Evolutionary conservation across 1,139 yeast species (phyloP), one percentile per base, ranked within the genome.

Genomic region (Yamadazyma atmosphaerica): DNA sequence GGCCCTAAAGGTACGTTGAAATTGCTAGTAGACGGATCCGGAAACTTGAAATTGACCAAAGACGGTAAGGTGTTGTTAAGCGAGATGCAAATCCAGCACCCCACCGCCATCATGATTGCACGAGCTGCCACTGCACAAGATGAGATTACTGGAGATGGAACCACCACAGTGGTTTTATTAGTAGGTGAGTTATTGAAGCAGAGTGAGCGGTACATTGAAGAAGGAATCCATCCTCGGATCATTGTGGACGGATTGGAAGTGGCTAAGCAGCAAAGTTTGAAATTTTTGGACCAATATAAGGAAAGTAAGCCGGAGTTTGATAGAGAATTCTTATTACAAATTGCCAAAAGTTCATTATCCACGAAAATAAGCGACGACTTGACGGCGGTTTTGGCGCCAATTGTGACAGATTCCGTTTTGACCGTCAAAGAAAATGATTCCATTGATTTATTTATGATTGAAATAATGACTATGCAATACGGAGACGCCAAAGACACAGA

Each of bases 81-180:
- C 21, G 98, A 92, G 60, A 92, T 92, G 99, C 99, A 94, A 66
- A 94, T 92, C 61, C 98, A 92, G 63, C 92, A 92, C 50, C 99
- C 99, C n/a, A 94, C 99, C 2, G 99, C 99, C 0, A 95, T 92
- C 26, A 86, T 94, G 95, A 92, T 92, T 70, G 95, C 98, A 3
- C 77, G 98, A 48, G 98, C 98, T 9, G 99, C 99, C 38, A 83
- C 96, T 35, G 97, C 98, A 0, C 99, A 92, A 65, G 99, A 92
- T 63, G 98, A 92, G 61, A 89, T 94, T 59, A 87, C 98, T 11
- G 99, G 99, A 37, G 99, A 92, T 61, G 99, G 99, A 48, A 94
- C 99, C 41, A 92, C 98, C n/a, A 86, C 96, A 1, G 98, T 92
- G 41, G 92, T 92, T 38, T 74, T 95, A 49, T 76, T 90, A 41